phyloP scores from a whole-genome alignment of 306 rosid species.

The Quercus agrifolia region DNA sequence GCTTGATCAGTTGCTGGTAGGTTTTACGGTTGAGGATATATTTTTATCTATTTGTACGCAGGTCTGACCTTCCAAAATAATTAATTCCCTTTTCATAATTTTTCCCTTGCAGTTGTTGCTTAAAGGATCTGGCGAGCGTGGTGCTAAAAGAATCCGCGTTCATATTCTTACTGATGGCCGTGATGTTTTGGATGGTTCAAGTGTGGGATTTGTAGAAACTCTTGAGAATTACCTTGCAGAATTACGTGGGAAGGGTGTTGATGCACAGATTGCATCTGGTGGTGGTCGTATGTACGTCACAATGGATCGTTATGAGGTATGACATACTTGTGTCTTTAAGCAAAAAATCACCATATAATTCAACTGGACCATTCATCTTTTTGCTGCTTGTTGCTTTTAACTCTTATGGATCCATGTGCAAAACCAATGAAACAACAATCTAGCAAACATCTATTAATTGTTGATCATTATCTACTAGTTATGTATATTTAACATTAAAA shows the following conservation, averaged over 20 bases:
- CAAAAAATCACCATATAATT: background rate
- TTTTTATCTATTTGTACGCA: background rate
- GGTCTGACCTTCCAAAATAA: background rate
- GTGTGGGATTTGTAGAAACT: conserved; percentile 79
- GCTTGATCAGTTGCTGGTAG: conserved; percentile 71
- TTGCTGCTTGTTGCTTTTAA: background rate
- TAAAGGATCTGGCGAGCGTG: conserved; percentile 74
- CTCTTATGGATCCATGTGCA: background rate
- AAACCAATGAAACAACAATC: too few species aligned
- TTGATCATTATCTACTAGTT: background rate
- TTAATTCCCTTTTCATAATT: background rate
- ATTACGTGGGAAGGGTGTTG: conserved; percentile 74
- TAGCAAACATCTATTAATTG: too few species aligned
- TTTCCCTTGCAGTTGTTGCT: conserved; percentile 68
- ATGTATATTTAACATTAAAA: background rate
- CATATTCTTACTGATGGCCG: conserved; percentile 96
- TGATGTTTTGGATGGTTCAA: conserved; percentile 97
- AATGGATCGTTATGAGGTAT: conserved; percentile 98
- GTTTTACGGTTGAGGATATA: background rate
- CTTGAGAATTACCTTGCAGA: conserved; percentile 73
- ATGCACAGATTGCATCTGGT: conserved; percentile 92
- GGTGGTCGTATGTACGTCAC: conserved; percentile 98
- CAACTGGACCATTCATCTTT: background rate
- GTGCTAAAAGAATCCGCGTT: conserved; percentile 82
- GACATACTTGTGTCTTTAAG: background rate